phyloP scores from a whole-genome alignment of 345 rosid species.

The Cardamine occulta region DNA sequence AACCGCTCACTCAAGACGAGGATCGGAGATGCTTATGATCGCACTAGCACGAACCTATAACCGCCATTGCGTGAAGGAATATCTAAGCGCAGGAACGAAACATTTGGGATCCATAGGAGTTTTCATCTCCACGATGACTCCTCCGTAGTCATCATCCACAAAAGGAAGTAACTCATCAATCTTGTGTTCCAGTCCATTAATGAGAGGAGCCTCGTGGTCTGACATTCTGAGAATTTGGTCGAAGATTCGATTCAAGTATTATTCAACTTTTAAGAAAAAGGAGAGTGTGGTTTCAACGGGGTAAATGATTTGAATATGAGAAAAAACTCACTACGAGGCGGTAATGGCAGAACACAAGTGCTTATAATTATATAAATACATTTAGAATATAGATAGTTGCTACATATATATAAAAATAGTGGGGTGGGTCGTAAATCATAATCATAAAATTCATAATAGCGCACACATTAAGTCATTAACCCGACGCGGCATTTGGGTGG shows the following conservation, averaged over 20 bases:
- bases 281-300: conserved; percentile 15
- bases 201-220: conserved; percentile 24
- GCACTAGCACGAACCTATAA: conserved; percentile 49
- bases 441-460: background rate
- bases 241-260: conserved; percentile 7
- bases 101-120: conserved; percentile 52
- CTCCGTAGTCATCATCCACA: conserved; percentile 56
- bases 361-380: background rate
- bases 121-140: conserved; percentile 63
- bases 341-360: background rate
- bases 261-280: background rate
- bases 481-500: background rate
- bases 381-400: background rate
- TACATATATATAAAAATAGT: conserved; percentile 1
- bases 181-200: conserved; percentile 45
- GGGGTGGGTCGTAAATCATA: conserved; percentile 29
- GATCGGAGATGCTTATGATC: background rate
- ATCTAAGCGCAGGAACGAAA: conserved; percentile 49
- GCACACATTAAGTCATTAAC: background rate
- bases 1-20: background rate
- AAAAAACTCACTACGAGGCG: background rate
- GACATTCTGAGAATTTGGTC: conserved; percentile 11
- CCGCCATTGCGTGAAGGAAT: conserved; percentile 58
- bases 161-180: conserved; percentile 47
- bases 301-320: conserved; percentile 31